Conservation (phyloP, 2,329 filamentous ascomycete species). For the Atkinsonella hypoxylon region DNA sequence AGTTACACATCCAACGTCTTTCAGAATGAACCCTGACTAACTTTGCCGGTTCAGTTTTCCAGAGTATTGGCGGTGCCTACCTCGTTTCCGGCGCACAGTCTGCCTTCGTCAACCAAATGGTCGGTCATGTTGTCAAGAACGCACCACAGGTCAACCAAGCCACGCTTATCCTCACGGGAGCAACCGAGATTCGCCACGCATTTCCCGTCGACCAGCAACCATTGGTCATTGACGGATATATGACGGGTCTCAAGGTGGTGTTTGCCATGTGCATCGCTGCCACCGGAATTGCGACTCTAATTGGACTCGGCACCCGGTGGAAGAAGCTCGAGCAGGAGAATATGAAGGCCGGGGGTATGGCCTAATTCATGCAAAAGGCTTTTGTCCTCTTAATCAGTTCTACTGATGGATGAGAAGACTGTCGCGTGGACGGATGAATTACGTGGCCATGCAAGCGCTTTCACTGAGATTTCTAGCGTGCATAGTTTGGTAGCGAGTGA, state of each 20-base stretch:
- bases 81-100: slow-evolving; percentile 36
- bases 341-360: slow-evolving; percentile 17
- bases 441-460: no score
- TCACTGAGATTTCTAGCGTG: background rate
- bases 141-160: slow-evolving; percentile 25
- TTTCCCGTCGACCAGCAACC: slow-evolving; percentile 37
- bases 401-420: background rate
- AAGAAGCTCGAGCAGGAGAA: slow-evolving; percentile 22
- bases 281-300: slow-evolving; percentile 26
- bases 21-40: background rate
- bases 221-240: slow-evolving; percentile 49
- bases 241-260: slow-evolving; percentile 48
- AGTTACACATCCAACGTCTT: slow-evolving; percentile 9
- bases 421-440: background rate
- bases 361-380: slow-evolving; percentile 10
- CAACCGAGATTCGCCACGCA: slow-evolving; percentile 41
- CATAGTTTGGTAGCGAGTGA: background rate
- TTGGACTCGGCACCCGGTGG: slow-evolving; percentile 26
- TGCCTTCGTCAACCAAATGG: slow-evolving; percentile 33
- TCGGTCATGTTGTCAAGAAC: slow-evolving; percentile 20
- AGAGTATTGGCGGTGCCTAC: slow-evolving; percentile 38
- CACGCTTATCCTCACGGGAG: slow-evolving; percentile 29
- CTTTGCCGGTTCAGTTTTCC: slow-evolving; percentile 23
- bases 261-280: slow-evolving; percentile 45
- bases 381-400: background rate